phyloP scores from a whole-genome alignment of 768 basidiomycete species.

The Naematelia aurantialba region DNA sequence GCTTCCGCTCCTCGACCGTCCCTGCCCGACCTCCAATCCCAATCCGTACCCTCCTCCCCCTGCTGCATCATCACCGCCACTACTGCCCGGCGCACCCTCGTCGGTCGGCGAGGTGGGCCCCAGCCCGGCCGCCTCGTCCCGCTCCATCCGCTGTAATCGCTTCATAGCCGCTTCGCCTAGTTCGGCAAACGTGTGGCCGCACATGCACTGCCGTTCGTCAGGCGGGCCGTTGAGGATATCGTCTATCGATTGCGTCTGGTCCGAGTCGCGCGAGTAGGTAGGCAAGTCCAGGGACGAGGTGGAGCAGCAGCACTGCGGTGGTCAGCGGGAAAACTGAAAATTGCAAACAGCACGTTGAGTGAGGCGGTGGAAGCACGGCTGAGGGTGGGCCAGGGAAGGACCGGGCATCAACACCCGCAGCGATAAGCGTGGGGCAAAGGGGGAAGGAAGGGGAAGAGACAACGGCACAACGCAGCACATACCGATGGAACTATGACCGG shows the following conservation, averaged over 20 bases:
- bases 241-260: conserved; percentile 21
- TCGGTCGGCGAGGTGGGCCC: background rate
- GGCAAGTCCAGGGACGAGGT: conserved; percentile 1
- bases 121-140: conserved; percentile 15
- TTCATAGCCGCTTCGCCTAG: conserved; percentile 37
- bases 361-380: too few relatives aligned
- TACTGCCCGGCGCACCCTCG: background rate
- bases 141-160: conserved; percentile 19
- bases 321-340: too few relatives aligned
- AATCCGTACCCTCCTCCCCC: background rate
- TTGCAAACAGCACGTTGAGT: too few relatives aligned
- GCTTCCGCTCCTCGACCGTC: background rate
- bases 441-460: too few relatives aligned
- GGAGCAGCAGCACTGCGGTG: background rate
- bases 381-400: too few relatives aligned
- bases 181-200: conserved; percentile 34
- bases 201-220: conserved; percentile 26
- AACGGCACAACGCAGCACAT: too few relatives aligned
- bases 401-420: too few relatives aligned
- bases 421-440: too few relatives aligned
- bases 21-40: background rate
- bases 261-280: conserved; percentile 16
- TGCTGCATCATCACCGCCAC: too few relatives aligned
- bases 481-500: conserved; percentile 42
- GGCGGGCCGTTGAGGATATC: conserved; percentile 24